A percentile compares a stretch with the other conserved stretches of the same genome.
Conservation (phyloP, 352 stramenopile genomes). For the Globisporangium abappressorium region DNA sequence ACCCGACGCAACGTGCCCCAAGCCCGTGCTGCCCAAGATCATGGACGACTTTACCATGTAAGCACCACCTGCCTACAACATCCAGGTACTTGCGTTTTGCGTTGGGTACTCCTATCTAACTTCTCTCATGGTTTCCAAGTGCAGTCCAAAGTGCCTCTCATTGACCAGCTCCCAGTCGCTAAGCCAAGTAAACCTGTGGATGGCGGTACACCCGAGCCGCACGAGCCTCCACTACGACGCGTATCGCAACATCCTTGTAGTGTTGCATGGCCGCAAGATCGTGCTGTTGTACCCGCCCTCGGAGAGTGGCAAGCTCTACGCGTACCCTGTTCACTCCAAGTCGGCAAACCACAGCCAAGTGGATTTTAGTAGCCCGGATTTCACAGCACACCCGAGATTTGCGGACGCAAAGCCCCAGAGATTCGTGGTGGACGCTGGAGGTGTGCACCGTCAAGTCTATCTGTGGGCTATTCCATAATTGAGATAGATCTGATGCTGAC, state of each 20-base stretch:
- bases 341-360: slow-evolving; percentile 79
- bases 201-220: slow-evolving; percentile 48
- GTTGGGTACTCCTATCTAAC: not conserved
- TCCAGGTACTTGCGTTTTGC: not conserved
- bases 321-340: slow-evolving; percentile 63
- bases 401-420: slow-evolving; percentile 24
- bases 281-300: slow-evolving; percentile 72
- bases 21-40: slow-evolving; percentile 40
- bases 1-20: slow-evolving; percentile 41
- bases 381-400: slow-evolving; percentile 32
- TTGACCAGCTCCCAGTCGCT: slow-evolving; percentile 24
- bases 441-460: slow-evolving; percentile 21
- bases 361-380: slow-evolving; percentile 39
- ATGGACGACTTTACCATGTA: slow-evolving; percentile 67
- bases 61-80: slow-evolving; percentile 3
- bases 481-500: not conserved
- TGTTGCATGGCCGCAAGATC: slow-evolving; percentile 66
- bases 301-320: slow-evolving; percentile 46
- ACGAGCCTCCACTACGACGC: slow-evolving; percentile 83
- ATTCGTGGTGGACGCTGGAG: slow-evolving; percentile 38
- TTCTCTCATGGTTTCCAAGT: not conserved
- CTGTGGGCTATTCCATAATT: not conserved
- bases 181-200: slow-evolving; percentile 87
- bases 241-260: slow-evolving; percentile 75
- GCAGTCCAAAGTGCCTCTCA: slow-evolving; percentile 43